Percentiles rank a stretch among this genome's conserved stretches.
Evolutionary conservation across 1,284 basidiomycete genomes (phyloP).

Genomic region (Erythrobasidium hasegawianum): DNA sequence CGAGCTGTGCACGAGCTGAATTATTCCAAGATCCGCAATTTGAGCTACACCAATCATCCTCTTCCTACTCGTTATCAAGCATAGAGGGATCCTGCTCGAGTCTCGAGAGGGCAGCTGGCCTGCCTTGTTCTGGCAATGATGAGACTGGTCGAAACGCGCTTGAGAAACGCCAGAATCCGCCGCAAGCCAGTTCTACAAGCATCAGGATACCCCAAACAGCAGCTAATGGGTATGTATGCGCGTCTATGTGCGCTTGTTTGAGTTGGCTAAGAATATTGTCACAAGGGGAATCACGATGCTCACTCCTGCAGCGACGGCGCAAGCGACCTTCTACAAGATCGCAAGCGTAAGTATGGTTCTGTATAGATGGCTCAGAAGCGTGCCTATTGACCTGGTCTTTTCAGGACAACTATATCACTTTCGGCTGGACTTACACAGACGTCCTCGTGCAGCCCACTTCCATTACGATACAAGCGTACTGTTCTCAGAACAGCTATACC

Average conservation of each 20-base stretch:
- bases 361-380: too few relatives aligned
- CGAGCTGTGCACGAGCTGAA: too few relatives aligned
- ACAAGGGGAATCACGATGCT: conserved; percentile 3
- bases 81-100: neutral
- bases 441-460: conserved; percentile 58
- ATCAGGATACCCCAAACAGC: neutral
- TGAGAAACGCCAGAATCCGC: neutral
- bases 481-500: conserved; percentile 73
- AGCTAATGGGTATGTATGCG: neutral
- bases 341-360: conserved; percentile 44
- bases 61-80: too few relatives aligned
- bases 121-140: neutral
- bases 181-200: neutral
- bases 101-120: neutral
- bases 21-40: too few relatives aligned
- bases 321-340: conserved; percentile 71
- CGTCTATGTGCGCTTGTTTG: neutral
- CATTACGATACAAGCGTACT: conserved; percentile 75
- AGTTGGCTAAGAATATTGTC: neutral
- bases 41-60: too few relatives aligned
- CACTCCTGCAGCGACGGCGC: conserved; percentile 64
- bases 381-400: neutral
- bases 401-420: conserved; percentile 69
- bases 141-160: neutral
- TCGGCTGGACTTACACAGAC: conserved; percentile 69